These are phyloP conservation scores for Diplodia sapinea DNA, from an alignment of 2,329 filamentous ascomycete genomes.

Conservation along the genomic window DNA sequence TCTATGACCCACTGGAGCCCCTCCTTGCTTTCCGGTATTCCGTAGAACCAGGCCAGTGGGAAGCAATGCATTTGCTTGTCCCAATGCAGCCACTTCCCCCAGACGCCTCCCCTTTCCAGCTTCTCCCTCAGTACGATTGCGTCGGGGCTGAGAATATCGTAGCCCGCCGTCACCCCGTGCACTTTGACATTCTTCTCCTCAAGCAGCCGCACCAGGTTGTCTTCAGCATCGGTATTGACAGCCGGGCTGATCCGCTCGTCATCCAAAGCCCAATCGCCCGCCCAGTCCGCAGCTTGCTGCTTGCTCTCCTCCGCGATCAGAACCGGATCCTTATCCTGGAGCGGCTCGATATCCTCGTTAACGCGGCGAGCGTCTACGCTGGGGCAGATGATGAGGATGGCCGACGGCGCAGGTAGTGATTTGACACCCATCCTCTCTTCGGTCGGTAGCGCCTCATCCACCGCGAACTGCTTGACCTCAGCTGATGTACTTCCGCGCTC, in stretches of 20 bases:
- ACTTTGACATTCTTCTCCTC: slow-evolving; percentile 52
- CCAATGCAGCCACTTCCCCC: slow-evolving; percentile 64
- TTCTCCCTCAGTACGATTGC: slow-evolving; percentile 56
- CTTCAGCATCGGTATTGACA: slow-evolving; percentile 41
- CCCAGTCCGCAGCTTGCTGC: slow-evolving; percentile 52
- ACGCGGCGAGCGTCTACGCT: slow-evolving; percentile 56
- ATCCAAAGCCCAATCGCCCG: slow-evolving; percentile 47
- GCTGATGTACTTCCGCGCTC: neutral
- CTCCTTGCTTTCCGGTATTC: slow-evolving; percentile 55
- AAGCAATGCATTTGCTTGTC: slow-evolving; percentile 67
- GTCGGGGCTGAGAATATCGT: slow-evolving; percentile 62
- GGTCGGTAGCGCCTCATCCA: slow-evolving; percentile 12
- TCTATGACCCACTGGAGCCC: slow-evolving; percentile 55
- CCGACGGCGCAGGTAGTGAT: slow-evolving; percentile 39
- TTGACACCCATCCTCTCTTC: neutral
- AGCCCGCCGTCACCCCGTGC: slow-evolving; percentile 59
- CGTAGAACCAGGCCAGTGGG: slow-evolving; percentile 57
- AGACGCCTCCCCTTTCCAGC: slow-evolving; percentile 51
- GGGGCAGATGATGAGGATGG: slow-evolving; percentile 56
- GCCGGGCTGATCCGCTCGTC: slow-evolving; percentile 59
- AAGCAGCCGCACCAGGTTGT: slow-evolving; percentile 47
- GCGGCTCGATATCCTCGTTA: slow-evolving; percentile 52
- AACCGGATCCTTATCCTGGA: slow-evolving; percentile 54
- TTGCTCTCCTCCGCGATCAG: slow-evolving; percentile 52
- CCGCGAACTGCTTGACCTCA: slow-evolving; percentile 13